Conservation (phyloP, 2,329 filamentous ascomycete species). For the Cordyceps farinosa region DNA sequence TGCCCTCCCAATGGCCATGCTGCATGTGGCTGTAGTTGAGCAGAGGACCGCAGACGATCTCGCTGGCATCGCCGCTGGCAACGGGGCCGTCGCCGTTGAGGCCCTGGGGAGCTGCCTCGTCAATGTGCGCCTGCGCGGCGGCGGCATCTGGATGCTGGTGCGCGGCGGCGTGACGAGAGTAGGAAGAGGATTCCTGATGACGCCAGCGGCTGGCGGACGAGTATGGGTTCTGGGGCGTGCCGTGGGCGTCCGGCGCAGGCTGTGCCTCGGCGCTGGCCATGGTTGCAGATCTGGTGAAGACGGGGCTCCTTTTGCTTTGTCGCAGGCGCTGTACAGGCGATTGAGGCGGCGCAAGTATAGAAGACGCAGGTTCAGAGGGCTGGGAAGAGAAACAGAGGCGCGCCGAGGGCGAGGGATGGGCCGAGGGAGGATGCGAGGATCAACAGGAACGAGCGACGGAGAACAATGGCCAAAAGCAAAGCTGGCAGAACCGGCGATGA, state of each 20-base stretch:
- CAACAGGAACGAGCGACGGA: conserved; percentile 7
- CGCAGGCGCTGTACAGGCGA: background rate
- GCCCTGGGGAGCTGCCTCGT: conserved; percentile 23
- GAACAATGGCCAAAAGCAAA: background rate
- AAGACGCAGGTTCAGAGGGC: background rate
- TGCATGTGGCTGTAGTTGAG: conserved; percentile 77
- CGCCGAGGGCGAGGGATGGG: background rate
- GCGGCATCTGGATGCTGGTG: conserved; percentile 49
- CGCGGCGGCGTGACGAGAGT: conserved; percentile 44
- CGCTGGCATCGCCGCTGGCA: conserved; percentile 43
- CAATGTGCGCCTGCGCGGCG: conserved; percentile 30
- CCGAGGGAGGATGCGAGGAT: background rate
- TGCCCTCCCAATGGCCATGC: conserved; percentile 73
- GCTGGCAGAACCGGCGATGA: conserved; percentile 1
- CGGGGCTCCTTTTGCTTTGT: background rate
- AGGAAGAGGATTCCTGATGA: conserved; percentile 60
- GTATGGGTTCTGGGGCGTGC: conserved; percentile 43
- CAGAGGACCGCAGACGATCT: conserved; percentile 68
- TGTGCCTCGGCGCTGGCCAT: background rate
- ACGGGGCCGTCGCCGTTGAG: conserved; percentile 20
- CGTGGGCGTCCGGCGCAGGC: background rate
- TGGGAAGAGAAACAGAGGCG: background rate
- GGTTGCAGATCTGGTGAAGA: background rate
- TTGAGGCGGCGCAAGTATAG: background rate
- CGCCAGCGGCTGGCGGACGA: conserved; percentile 58